Percentiles rank a stretch among this genome's conserved stretches.
phyloP scores from a whole-genome alignment of 345 rosid genomes.

The Bretschneidera sinensis region DNA sequence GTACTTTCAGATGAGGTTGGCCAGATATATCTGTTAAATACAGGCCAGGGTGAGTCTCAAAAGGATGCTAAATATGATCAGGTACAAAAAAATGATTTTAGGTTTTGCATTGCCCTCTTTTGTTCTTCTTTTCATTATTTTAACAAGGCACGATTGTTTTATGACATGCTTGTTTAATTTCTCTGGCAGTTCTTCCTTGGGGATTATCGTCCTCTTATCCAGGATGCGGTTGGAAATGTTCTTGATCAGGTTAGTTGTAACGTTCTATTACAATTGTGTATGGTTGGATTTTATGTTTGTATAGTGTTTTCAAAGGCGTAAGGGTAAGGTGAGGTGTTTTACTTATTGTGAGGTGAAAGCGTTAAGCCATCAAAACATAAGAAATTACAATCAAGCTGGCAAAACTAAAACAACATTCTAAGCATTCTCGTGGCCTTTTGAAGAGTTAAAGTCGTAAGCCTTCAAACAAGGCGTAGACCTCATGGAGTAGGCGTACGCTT shows the following conservation, averaged over 20 bases:
- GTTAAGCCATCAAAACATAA: too few species aligned
- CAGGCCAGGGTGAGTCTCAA: slow-evolving; percentile 98
- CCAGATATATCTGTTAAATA: slow-evolving; percentile 84
- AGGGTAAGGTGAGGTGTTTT: too few species aligned
- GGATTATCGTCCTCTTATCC: slow-evolving; percentile 92
- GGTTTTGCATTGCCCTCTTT: background rate
- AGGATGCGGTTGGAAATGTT: slow-evolving; percentile 77
- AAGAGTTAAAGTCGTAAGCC: too few species aligned
- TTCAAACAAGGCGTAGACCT: too few species aligned
- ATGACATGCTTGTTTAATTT: slow-evolving; percentile 16
- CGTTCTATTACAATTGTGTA: background rate
- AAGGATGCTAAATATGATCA: slow-evolving; percentile 94
- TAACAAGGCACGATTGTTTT: slow-evolving; percentile 15
- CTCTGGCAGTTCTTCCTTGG: slow-evolving; percentile 90
- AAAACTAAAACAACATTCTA: too few species aligned
- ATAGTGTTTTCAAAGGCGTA: too few species aligned
- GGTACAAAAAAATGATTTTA: slow-evolving; percentile 36
- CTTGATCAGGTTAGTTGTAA: slow-evolving; percentile 80
- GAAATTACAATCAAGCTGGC: too few species aligned
- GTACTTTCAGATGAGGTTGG: slow-evolving; percentile 99
- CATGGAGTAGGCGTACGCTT: too few species aligned
- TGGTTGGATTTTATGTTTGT: background rate
- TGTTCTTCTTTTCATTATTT: background rate
- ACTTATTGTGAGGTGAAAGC: too few species aligned
- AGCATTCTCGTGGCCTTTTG: too few species aligned